Base-by-base conservation (phyloP, 2,329 filamentous ascomycete species). In the Emericellopsis cladophorae region DNA sequence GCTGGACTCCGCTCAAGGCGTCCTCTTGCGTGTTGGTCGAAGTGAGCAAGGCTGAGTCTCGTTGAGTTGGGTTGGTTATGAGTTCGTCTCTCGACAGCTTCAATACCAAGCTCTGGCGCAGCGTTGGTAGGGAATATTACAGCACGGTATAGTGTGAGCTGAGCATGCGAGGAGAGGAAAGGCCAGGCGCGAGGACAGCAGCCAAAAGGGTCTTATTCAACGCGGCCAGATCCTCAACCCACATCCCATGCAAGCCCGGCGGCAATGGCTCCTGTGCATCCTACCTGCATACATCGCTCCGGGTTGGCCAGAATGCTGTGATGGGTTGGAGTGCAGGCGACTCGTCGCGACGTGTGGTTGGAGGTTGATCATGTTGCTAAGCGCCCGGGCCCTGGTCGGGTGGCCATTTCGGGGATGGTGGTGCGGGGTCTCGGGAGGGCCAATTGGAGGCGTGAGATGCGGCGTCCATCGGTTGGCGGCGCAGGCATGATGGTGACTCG, bases 311-410 rank as follows among this genome's bases (percentile, higher is more conserved):
- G 23, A 22, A 23, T 22, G n/a, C 16, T 18, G 23, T 23, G 35
- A 36, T 18, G 26, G 26, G 26, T 3, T 4, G 8, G 26, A 38
- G 23, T 18, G 31, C 32, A 22, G 32, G 39, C 39, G 39, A 41
- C n/a, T 41, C 39, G 33, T 40, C 22, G 31, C 24, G 39, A 14
- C 14, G 23, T 34, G 32, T 41, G 39, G 39, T 41, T 41, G 39
- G 39, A 41, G 24, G 34, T 36, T 21, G 15, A 10, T 15, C 12
- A 16, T 21, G 32, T 15, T 21, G 32, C 23, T 41, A 41, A 41
- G 39, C 39, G 39, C 39, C 37, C 39, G 23, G 32, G 33, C 16
- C 39, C 39, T 41, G 23, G 32, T 41, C 34, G 15, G 31, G 26
- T 29, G 26, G 26, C 26, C 23, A 12, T 38, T 26, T 26, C 12